phyloP scores from a whole-genome alignment of 352 stramenopile genomes.

The Pythium aquatile region DNA sequence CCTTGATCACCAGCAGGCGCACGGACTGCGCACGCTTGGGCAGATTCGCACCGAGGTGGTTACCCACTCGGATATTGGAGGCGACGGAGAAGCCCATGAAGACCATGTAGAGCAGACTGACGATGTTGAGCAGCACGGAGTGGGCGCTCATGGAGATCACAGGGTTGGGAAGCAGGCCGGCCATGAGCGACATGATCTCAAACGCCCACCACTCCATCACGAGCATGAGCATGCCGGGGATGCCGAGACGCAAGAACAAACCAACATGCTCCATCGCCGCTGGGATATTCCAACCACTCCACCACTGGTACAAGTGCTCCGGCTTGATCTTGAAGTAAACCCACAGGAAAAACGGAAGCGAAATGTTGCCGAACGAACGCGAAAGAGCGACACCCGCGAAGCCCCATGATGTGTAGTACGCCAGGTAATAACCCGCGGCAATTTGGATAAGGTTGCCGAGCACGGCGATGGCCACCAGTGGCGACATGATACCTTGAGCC shows the following conservation, averaged over 20 bases:
- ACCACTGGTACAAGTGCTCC: slow-evolving; percentile 46
- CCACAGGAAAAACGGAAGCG: slow-evolving; percentile 47
- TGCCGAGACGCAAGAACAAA: slow-evolving; percentile 63
- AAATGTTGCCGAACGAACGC: slow-evolving; percentile 57
- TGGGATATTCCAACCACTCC: slow-evolving; percentile 59
- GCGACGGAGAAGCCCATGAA: slow-evolving; percentile 69
- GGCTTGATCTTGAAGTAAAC: slow-evolving; percentile 47
- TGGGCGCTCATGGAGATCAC: slow-evolving; percentile 73
- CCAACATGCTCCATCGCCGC: slow-evolving; percentile 46
- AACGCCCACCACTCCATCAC: slow-evolving; percentile 80
- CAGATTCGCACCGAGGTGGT: slow-evolving; percentile 70
- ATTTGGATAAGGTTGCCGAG: slow-evolving; percentile 59
- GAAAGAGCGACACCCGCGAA: slow-evolving; percentile 78
- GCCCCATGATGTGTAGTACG: slow-evolving; percentile 69
- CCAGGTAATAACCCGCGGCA: slow-evolving; percentile 59
- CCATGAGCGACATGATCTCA: slow-evolving; percentile 71
- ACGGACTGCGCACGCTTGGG: slow-evolving; percentile 55
- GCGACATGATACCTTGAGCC: slow-evolving; percentile 58
- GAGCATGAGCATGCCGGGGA: slow-evolving; percentile 67
- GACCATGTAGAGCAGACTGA: slow-evolving; percentile 70
- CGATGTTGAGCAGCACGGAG: slow-evolving; percentile 69
- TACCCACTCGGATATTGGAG: slow-evolving; percentile 74
- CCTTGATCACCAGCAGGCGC: slow-evolving; percentile 39
- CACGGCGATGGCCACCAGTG: slow-evolving; percentile 53
- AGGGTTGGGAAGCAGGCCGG: slow-evolving; percentile 57